Evolutionary conservation across 495 filamentous ascomycete species (phyloP).

Genomic region (Trichoderma parareesei): DNA sequence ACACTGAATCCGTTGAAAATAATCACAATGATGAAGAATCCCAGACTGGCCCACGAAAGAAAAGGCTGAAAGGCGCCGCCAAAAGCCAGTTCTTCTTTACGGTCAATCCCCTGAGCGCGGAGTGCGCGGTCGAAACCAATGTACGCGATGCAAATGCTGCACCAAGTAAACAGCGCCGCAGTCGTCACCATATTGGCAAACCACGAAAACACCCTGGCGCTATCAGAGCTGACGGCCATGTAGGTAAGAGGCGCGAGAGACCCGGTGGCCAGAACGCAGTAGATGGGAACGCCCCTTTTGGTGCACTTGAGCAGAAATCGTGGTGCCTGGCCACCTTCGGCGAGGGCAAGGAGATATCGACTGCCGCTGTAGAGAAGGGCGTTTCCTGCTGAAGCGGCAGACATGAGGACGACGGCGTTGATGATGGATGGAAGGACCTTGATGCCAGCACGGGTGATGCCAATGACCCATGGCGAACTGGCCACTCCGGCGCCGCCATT

Average conservation of each 20-base stretch:
- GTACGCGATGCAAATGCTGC: slow-evolving; percentile 50
- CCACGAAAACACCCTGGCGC: slow-evolving; percentile 25
- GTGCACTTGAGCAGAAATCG: slow-evolving; percentile 38
- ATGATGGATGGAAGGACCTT: slow-evolving; percentile 56
- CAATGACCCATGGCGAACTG: slow-evolving; percentile 53
- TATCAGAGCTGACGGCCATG: slow-evolving; percentile 47
- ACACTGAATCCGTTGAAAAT: slow-evolving; percentile 58
- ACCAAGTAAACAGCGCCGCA: slow-evolving; percentile 36
- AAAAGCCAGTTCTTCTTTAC: slow-evolving; percentile 40
- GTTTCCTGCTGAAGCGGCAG: slow-evolving; percentile 33
- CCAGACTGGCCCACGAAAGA: slow-evolving; percentile 40
- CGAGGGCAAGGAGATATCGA: slow-evolving; percentile 33
- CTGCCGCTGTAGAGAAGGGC: slow-evolving; percentile 48
- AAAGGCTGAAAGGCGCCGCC: slow-evolving; percentile 45
- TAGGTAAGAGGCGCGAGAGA: slow-evolving; percentile 32
- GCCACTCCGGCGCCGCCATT: slow-evolving; percentile 44
- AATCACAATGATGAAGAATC: slow-evolving; percentile 41
- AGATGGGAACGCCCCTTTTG: slow-evolving; percentile 25
- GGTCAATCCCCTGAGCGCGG: slow-evolving; percentile 37
- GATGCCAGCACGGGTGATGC: slow-evolving; percentile 51
- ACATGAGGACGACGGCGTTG: slow-evolving; percentile 49
- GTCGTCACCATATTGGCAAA: slow-evolving; percentile 21
- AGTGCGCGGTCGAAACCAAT: slow-evolving; percentile 52
- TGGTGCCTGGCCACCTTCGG: not conserved
- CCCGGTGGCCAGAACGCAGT: slow-evolving; percentile 36